Base-by-base conservation (phyloP, 371 early-diverging fungal species). In the Gilbertella persicaria region DNA sequence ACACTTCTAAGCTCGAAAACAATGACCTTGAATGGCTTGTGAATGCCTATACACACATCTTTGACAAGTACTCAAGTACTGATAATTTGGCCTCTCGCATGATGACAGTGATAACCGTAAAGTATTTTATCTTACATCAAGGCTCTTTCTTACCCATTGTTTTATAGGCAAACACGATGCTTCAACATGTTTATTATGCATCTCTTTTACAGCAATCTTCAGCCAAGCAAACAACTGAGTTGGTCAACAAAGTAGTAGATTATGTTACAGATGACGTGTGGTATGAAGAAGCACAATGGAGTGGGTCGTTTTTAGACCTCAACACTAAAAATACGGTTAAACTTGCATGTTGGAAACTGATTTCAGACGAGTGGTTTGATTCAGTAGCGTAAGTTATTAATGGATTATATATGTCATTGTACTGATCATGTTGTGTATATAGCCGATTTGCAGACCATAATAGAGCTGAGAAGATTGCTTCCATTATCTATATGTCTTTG, bases 311-410 rank as follows among this genome's bases (percentile, higher is more conserved):
- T 2, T 24, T 78, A 16, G 63, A 62, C 33, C 37, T 71, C 1
- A 55, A 64, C 1, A 45, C 59, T 5, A 58, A 49, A 8, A 20
- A 66, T n/a, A 48, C 41, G 5, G 67, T 73, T 7, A 58, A 71
- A 30, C 60, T 81, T 35, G 84, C 79, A 2, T 73, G 71, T 29
- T 83, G 80, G 78, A 79, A 83, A 47, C 55, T 80, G 17, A 52
- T 81, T 6, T 63, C 71, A 0, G 80, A 79, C 46, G 82, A 83
- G 50, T 83, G 84, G 84, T 69, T 83, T 45, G 82, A 77, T 30
- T 55, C 72, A 24, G 51, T 77, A 10, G 65, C 64, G 73, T 73
- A 67, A 56, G 71, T 56, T 21, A 21, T 23, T n/a, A n/a, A n/a
- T n/a, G n/a, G n/a, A n/a, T 10, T 13, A 1, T 9, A 20, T 50